Evolutionary conservation across 345 rosid species (phyloP).

Genomic region (Populus euphratica): DNA sequence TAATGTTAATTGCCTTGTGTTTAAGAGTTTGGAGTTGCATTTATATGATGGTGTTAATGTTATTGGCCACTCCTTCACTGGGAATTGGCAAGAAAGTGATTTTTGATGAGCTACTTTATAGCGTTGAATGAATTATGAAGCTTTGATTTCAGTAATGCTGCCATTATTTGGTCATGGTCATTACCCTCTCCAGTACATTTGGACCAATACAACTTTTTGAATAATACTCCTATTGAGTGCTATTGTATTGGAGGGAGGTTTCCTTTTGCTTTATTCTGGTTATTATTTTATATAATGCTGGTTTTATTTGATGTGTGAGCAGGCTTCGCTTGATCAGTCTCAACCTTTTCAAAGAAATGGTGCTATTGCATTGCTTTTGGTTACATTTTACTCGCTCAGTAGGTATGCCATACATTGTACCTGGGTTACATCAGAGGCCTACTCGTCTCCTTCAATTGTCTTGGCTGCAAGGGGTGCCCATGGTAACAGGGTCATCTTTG

Average conservation of each 20-base stretch:
- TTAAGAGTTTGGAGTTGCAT: not conserved
- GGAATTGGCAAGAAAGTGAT: not conserved
- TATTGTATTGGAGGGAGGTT: not conserved
- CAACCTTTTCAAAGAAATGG: slow-evolving; percentile 93
- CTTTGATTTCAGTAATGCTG: not conserved
- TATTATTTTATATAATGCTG: not conserved
- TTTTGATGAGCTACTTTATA: not conserved
- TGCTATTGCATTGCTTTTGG: slow-evolving; percentile 76
- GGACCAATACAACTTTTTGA: not conserved
- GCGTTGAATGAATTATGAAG: not conserved
- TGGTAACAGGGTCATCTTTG: slow-evolving; percentile 88
- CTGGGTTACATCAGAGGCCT: slow-evolving; percentile 99
- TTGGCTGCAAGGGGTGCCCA: slow-evolving; percentile 99
- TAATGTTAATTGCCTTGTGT: not conserved
- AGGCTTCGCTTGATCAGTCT: slow-evolving; percentile 86
- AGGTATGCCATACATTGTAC: slow-evolving; percentile 89
- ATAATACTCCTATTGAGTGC: not conserved
- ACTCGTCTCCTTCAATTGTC: slow-evolving; percentile 97
- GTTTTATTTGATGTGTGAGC: slow-evolving; percentile 23
- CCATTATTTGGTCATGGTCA: not conserved
- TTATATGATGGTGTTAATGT: not conserved
- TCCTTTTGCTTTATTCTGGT: not conserved
- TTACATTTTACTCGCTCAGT: slow-evolving; percentile 87
- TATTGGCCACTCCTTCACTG: not conserved
- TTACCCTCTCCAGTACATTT: not conserved